A percentile compares a stretch with the other conserved stretches of the same genome.
Evolutionary conservation across 192 early-diverging fungal genomes (phyloP).

Genomic region (Glomus cerebriforme): DNA sequence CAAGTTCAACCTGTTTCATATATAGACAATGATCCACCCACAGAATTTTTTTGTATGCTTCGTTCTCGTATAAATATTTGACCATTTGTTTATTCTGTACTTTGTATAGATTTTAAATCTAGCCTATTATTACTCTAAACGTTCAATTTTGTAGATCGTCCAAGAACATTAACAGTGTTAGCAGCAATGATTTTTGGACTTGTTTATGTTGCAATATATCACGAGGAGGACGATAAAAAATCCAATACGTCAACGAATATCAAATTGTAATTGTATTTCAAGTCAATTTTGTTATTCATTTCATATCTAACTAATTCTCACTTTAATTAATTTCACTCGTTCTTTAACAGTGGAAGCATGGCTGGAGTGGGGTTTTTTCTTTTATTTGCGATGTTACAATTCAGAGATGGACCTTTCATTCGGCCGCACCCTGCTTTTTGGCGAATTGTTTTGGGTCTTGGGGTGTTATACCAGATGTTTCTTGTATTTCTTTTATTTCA

Average conservation of each 20-base stretch:
- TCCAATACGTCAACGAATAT: constrained; percentile 47
- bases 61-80: not conserved
- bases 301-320: not conserved
- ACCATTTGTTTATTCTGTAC: not conserved
- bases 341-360: constrained; percentile 41
- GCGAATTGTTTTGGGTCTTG: constrained; percentile 82
- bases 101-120: not conserved
- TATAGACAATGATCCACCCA: constrained; percentile 22
- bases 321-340: not conserved
- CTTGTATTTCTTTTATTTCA: constrained; percentile 91
- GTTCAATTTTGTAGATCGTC: constrained; percentile 44
- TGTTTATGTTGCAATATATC: constrained; percentile 57
- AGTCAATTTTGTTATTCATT: not conserved
- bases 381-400: constrained; percentile 84
- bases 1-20: constrained; percentile 22
- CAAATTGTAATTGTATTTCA: constrained; percentile 42
- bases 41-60: constrained; percentile 32
- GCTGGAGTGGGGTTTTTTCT: constrained; percentile 63
- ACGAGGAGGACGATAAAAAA: constrained; percentile 46
- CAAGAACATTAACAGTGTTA: constrained; percentile 59
- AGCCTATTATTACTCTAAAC: not conserved
- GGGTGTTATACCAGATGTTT: constrained; percentile 86
- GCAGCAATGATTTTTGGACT: constrained; percentile 47
- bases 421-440: constrained; percentile 93
- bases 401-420: constrained; percentile 93